Evolutionary conservation across 2,329 filamentous ascomycete species (phyloP).

Genomic region (Pseudogymnoascus sp.): DNA sequence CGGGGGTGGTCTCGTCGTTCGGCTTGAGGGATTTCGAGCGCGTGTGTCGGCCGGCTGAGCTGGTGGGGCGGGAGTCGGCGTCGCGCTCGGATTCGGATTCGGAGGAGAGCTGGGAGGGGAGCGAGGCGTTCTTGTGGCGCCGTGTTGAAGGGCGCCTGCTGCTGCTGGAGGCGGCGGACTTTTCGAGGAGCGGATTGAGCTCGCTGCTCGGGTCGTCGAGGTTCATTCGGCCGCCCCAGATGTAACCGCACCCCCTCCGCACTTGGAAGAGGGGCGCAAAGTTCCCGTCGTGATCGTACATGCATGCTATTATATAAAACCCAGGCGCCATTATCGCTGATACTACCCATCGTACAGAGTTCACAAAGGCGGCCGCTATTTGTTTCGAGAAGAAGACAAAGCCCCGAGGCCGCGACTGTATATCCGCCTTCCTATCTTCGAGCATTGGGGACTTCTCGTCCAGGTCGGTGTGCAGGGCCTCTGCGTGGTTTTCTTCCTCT

Average conservation of each 20-base stretch:
- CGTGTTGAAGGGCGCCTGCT: neutral
- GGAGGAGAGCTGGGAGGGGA: conserved; percentile 57
- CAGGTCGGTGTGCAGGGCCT: conserved; percentile 25
- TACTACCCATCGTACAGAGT: conserved; percentile 70
- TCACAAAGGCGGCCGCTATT: conserved; percentile 64
- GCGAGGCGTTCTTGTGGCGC: neutral
- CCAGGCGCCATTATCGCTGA: conserved; percentile 73
- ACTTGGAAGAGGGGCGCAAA: conserved; percentile 75
- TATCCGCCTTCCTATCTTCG: conserved; percentile 20
- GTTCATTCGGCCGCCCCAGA: conserved; percentile 35
- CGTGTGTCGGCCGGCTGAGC: conserved; percentile 40
- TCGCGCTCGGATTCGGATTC: conserved; percentile 55
- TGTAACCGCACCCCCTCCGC: conserved; percentile 46
- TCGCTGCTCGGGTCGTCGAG: conserved; percentile 13
- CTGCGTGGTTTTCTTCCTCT: conserved; percentile 25
- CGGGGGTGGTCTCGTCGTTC: conserved; percentile 57
- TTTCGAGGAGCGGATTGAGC: neutral
- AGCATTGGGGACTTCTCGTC: conserved; percentile 68
- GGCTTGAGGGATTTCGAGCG: conserved; percentile 48
- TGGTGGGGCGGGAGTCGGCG: conserved; percentile 17
- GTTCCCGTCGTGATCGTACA: conserved; percentile 71
- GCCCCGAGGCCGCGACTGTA: conserved; percentile 33
- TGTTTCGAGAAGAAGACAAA: conserved; percentile 59
- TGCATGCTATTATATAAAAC: conserved; percentile 72
- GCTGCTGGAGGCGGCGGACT: neutral